Conservation (phyloP, 163 green algal genomes). For the Chlamydomonas reinhardtii region DNA sequence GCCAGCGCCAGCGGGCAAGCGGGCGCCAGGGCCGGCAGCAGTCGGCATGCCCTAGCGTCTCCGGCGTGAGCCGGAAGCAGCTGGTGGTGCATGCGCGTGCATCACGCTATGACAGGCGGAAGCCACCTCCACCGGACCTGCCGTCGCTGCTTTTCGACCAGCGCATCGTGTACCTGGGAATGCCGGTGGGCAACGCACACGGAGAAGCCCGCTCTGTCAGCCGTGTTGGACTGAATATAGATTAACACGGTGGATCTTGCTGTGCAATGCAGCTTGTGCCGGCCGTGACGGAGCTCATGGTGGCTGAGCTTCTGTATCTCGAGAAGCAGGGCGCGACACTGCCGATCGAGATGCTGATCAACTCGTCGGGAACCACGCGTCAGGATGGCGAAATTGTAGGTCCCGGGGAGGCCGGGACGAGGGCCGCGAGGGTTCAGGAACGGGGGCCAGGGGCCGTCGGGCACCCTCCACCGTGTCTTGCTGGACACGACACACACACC, state of each 20-base stretch:
- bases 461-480: no score
- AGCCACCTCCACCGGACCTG: constrained; percentile 94
- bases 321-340: constrained; percentile 93
- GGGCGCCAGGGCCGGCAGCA: no score
- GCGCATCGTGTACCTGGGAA: constrained; percentile 98
- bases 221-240: neutral
- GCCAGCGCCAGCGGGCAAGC: constrained; percentile 22
- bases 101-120: constrained; percentile 59
- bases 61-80: constrained; percentile 1
- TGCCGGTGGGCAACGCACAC: constrained; percentile 84
- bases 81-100: constrained; percentile 52
- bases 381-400: constrained; percentile 97
- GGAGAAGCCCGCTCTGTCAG: no score
- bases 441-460: neutral
- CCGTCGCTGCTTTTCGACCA: constrained; percentile 96
- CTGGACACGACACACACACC: no score
- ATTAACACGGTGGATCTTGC: neutral
- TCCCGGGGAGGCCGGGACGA: neutral
- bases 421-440: no score
- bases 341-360: constrained; percentile 98
- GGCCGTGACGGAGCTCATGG: constrained; percentile 98
- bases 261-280: constrained; percentile 89
- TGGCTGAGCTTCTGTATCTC: constrained; percentile 98
- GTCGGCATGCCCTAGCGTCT: no score
- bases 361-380: constrained; percentile 95